Base-by-base conservation (phyloP, 2,329 filamentous ascomycete genomes). In the Coniochaeta hoffmannii region DNA sequence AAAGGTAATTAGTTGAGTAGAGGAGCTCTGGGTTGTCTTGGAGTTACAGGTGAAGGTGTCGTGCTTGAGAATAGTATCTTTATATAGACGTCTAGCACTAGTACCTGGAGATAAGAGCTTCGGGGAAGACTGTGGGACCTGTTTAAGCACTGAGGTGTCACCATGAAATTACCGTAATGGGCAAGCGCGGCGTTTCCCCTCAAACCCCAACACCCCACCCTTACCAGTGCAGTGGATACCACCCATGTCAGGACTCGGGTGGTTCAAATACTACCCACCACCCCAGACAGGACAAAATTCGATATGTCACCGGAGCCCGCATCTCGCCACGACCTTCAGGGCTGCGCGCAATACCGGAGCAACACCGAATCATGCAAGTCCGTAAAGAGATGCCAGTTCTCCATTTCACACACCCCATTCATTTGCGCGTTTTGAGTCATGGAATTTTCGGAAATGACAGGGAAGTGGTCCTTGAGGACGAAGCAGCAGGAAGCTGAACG, bases 401-500 rank as follows among this genome's bases (percentile, higher is more conserved):
- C 7, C 50, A 34, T 30, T 32, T 11, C 11, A 38, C 41, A 24
- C 22, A 57, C 57, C 24, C 35, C 52, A 17, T 44, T 50, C 30
- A 36, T 36, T 36, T 36, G 34, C 34, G 34, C 15, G 30, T 36
- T 11, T 36, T 12, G 34, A n/a, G 34, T n/a, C 38, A 44, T 44
- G 38, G 38, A 24, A 5, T 44, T 44, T 44, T 54, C 49, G n/a
- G 31, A 19, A 14, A 55, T 55, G n/a, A 50, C 62, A 7, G 58
- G 56, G 49, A 69, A 66, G 49, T 69, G 66, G 61, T 64, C 66
- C 1, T 53, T 54, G 28, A 67, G 61, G 52, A 57, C 68, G 3
- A 60, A 64, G 5, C 63, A 68, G 4, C 64, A 71, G 56, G 66
- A 70, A 22, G 63, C 66, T 2, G 61, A 60, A 9, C 70, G 77